Base-by-base conservation (phyloP, 148 eudicot species). In the Drosera capensis region DNA sequence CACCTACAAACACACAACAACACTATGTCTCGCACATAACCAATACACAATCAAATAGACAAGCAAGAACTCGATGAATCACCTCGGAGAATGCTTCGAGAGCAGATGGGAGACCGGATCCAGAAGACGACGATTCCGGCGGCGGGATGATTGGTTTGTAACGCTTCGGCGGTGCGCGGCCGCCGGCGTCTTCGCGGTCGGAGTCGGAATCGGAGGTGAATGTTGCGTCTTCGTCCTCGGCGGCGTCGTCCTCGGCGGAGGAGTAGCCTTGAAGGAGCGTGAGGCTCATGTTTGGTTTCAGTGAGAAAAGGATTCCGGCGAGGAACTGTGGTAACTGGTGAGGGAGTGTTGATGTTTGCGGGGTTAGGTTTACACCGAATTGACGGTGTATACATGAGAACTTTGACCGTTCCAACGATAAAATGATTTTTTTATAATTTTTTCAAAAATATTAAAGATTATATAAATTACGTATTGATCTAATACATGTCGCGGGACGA, bases 281-380 rank as follows among this genome's bases (percentile, higher is more conserved):
- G 41, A 90, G 73, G 54, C 97, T 90, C 97, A 84, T 88, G 34
- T 25, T 53, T n/a, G n/a, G n/a, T n/a, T n/a, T n/a, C n/a, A n/a
- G n/a, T n/a, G n/a, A n/a, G n/a, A n/a, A n/a, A n/a, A n/a, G n/a
- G n/a, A n/a, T n/a, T n/a, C n/a, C n/a, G n/a, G n/a, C n/a, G n/a
- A n/a, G n/a, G n/a, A n/a, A n/a, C n/a, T n/a, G n/a, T n/a, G n/a
- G n/a, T n/a, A n/a, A n/a, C n/a, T n/a, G n/a, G n/a, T n/a, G n/a
- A n/a, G n/a, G n/a, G n/a, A n/a, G n/a, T n/a, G n/a, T n/a, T n/a
- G n/a, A n/a, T n/a, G n/a, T n/a, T n/a, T n/a, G n/a, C n/a, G n/a
- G n/a, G n/a, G n/a, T n/a, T n/a, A n/a, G n/a, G n/a, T n/a, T n/a
- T n/a, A n/a, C n/a, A n/a, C n/a, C n/a, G n/a, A n/a, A n/a, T n/a